These are phyloP conservation scores for Colletotrichum godetiae DNA, from an alignment of 2,329 filamentous ascomycete species.

Conservation along the genomic window DNA sequence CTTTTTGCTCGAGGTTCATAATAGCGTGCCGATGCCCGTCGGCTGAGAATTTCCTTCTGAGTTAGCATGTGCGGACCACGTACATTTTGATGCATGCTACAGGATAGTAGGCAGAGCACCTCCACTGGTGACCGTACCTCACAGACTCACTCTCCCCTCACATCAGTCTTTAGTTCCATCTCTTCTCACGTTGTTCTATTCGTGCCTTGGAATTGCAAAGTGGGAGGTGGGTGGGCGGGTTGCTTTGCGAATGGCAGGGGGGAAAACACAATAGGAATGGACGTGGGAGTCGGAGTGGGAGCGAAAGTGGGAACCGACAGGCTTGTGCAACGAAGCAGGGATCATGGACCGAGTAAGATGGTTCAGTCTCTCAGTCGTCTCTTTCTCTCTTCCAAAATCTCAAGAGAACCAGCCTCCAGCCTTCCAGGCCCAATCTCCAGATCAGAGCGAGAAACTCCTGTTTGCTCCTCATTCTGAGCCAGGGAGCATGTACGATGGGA, in stretches of 20 bases:
- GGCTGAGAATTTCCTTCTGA: not conserved
- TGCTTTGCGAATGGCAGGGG: slow-evolving; percentile 21
- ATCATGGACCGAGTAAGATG: slow-evolving; percentile 10
- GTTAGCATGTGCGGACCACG: not conserved
- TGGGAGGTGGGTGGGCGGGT: not conserved
- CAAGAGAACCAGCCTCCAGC: not conserved
- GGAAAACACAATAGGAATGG: slow-evolving; percentile 6
- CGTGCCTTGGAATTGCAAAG: slow-evolving; percentile 3
- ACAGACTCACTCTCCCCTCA: not conserved
- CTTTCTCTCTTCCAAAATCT: not conserved
- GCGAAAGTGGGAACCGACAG: slow-evolving; percentile 35
- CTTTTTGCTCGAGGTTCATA: not conserved
- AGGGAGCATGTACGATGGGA: not conserved
- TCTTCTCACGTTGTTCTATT: slow-evolving; percentile 19
- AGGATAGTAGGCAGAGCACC: not conserved
- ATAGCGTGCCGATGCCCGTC: not conserved
- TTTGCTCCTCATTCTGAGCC: not conserved
- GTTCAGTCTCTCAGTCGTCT: not conserved
- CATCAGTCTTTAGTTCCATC: not conserved
- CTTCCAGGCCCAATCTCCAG: not conserved
- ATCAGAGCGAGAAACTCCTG: not conserved
- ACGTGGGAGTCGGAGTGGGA: slow-evolving; percentile 19
- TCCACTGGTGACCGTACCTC: too few species aligned
- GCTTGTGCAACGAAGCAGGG: slow-evolving; percentile 33
- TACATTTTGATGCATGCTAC: not conserved